Evolutionary conservation across 495 filamentous ascomycete genomes (phyloP), one percentile per base, ranked within the genome.

Genomic region (Wilcoxina mikolae): DNA sequence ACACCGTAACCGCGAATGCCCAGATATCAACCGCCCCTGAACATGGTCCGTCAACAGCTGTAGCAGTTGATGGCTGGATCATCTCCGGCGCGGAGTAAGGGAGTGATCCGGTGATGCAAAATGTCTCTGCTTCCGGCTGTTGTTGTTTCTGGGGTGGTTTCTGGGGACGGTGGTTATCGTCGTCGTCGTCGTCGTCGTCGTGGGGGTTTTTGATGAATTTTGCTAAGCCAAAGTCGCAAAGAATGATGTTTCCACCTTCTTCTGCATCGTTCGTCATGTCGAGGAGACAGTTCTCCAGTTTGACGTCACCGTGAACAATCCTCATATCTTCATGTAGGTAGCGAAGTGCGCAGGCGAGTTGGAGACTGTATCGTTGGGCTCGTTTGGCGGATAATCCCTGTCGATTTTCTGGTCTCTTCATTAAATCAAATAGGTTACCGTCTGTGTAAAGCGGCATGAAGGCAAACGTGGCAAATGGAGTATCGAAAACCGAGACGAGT

Each of bases 181-280:
- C 46, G 54, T 79, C 71, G n/a, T 73, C 69, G 29, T 69, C 68
- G n/a, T 70, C 70, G 39, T 66, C 67, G 58, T 82, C 78, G 27
- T 69, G 74, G 12, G 72, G 70, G 29, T 43, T 45, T 17, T 51
- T 54, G 59, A 83, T 73, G 70, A 80, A 85, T 67, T 86, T 82
- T 0, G 83, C 79, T 72, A 87, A 79, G 33, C 83, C 83, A 58
- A 87, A 87, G 58, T 87, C 83, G 58, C 82, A 85, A 7, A 87
- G 72, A 0, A 81, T 73, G 9, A 87, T 64, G 24, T 76, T 76
- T 2, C 79, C 81, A 5, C 69, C 60, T 11, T 62, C 61, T 2
- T 65, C 67, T 15, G 73, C 76, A 56, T 79, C 75, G 0, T 64
- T 55, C n/a, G 70, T 68, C 58, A 72, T 68, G 57, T 86, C 81